phyloP scores from a whole-genome alignment of 2,329 filamentous ascomycete genomes.

The Colletotrichum gloeosporioides region DNA sequence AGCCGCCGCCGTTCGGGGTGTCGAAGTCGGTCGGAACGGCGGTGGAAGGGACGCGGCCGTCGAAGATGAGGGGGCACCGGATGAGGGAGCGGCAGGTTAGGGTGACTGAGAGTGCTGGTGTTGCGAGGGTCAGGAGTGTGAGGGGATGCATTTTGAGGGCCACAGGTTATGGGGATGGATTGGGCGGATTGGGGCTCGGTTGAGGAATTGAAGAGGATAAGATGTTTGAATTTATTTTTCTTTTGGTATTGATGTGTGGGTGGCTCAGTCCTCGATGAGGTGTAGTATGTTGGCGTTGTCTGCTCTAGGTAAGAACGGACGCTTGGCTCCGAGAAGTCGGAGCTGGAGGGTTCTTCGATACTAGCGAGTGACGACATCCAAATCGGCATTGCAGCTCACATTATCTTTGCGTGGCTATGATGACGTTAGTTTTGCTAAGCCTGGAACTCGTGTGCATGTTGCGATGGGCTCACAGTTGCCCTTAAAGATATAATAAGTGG shows the following conservation, averaged over 20 bases:
- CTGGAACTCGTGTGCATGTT: no score
- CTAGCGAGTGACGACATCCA: neutral
- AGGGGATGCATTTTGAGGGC: neutral
- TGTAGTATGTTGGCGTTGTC: neutral
- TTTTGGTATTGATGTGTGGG: no score
- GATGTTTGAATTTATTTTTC: no score
- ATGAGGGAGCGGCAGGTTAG: neutral
- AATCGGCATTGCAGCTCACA: no score
- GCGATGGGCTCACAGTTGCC: no score
- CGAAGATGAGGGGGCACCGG: constrained; percentile 40
- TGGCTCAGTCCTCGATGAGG: neutral
- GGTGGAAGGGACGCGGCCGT: constrained; percentile 36
- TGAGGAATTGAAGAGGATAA: neutral
- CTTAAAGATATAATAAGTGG: no score
- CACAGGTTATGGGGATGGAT: neutral
- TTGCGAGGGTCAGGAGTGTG: neutral
- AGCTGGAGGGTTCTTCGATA: neutral
- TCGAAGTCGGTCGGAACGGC: constrained; percentile 35
- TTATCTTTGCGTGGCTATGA: no score
- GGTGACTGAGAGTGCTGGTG: neutral
- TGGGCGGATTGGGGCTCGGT: accelerated
- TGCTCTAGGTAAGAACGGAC: neutral
- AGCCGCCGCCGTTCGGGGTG: constrained; percentile 28
- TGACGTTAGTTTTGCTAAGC: no score
- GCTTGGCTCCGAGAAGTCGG: neutral